Conservation (phyloP, 441 rosid genomes). For the Erodium chrysanthum region DNA sequence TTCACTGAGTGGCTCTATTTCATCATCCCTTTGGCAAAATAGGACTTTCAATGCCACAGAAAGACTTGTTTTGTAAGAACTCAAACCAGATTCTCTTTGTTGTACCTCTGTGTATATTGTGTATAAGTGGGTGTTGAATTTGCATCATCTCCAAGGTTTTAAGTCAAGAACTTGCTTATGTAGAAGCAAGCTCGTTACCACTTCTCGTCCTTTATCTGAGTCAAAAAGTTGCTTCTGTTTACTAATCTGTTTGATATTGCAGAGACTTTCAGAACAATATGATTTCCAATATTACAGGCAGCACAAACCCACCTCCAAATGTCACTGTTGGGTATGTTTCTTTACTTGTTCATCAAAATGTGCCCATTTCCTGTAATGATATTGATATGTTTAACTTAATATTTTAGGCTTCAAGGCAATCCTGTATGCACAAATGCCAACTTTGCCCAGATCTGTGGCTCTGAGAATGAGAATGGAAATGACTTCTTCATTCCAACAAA, state of each 20-base stretch:
- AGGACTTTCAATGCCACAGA: constrained; percentile 41
- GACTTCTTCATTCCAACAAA: constrained; percentile 18
- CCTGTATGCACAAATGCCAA: constrained; percentile 47
- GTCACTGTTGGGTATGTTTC: constrained; percentile 66
- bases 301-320: constrained; percentile 51
- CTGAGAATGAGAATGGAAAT: constrained; percentile 22
- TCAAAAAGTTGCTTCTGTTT: constrained; percentile 8
- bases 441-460: constrained; percentile 35
- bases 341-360: constrained; percentile 7
- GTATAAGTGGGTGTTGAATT: background rate
- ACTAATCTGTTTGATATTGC: constrained; percentile 21
- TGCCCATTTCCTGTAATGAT: background rate
- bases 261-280: constrained; percentile 76
- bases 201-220: background rate
- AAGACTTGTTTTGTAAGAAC: constrained; percentile 57
- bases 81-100: background rate
- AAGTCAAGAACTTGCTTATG: background rate
- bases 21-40: constrained; percentile 62
- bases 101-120: background rate
- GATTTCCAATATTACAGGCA: constrained; percentile 49
- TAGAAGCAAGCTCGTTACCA: background rate
- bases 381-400: too few relatives aligned
- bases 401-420: constrained; percentile 85
- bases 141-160: background rate
- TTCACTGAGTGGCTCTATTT: constrained; percentile 54